A percentile compares a stretch with the other conserved stretches of the same genome.
phyloP scores from a whole-genome alignment of 371 early-diverging fungal species.

The Mucor piriformis region DNA sequence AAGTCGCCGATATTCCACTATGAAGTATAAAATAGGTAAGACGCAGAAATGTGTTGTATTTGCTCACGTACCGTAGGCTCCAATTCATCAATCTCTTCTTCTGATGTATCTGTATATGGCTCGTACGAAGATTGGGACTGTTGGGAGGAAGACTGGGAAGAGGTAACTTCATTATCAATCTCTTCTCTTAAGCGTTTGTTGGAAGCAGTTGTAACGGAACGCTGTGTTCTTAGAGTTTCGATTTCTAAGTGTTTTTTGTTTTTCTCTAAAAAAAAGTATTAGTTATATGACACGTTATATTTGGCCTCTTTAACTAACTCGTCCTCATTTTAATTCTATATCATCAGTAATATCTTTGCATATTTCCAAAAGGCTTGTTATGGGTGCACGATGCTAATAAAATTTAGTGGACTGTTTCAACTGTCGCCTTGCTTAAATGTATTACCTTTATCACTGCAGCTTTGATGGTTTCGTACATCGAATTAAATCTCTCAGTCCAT shows the following conservation, averaged over 20 bases:
- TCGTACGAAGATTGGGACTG: slow-evolving; percentile 13
- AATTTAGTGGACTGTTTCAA: no score
- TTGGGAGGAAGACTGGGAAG: slow-evolving; percentile 16
- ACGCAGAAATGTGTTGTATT: slow-evolving; percentile 11
- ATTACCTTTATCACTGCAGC: no score
- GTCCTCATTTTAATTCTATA: slow-evolving; percentile 8
- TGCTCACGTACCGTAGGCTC: slow-evolving; percentile 8
- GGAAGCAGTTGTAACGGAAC: slow-evolving; percentile 4
- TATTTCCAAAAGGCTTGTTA: no score
- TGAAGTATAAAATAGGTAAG: slow-evolving; percentile 11
- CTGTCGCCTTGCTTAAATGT: no score
- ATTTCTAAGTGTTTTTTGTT: slow-evolving; percentile 12
- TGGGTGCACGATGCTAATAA: no score
- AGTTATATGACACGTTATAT: slow-evolving; percentile 13
- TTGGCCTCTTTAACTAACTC: slow-evolving; percentile 12
- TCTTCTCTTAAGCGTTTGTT: slow-evolving; percentile 13
- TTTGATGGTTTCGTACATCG: no score
- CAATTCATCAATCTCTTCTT: slow-evolving; percentile 11
- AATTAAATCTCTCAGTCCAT: no score
- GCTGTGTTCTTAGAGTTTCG: slow-evolving; percentile 12
- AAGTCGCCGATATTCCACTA: slow-evolving; percentile 9
- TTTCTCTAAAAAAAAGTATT: slow-evolving; percentile 9
- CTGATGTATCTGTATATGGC: slow-evolving; percentile 14
- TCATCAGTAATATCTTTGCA: slow-evolving; percentile 6
- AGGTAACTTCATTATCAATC: slow-evolving; percentile 7